Conservation (phyloP, 306 rosid genomes). For the Pueraria montana region DNA sequence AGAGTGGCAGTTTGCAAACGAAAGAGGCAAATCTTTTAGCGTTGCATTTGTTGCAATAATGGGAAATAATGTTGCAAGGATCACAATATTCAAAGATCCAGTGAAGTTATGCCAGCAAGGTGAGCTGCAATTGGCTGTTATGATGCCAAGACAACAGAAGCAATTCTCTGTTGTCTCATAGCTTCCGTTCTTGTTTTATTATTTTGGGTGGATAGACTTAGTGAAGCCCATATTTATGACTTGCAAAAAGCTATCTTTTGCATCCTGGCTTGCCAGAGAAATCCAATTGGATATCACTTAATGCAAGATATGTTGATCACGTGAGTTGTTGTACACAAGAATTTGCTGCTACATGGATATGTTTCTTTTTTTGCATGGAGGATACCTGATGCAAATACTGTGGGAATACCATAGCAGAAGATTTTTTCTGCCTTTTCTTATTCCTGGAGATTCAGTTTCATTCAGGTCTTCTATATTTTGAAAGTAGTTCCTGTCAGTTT, state of each 20-base stretch:
- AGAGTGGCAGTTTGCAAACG: constrained; percentile 88
- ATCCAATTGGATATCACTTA: background rate
- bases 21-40: constrained; percentile 77
- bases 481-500: constrained; percentile 15
- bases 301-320: constrained; percentile 7
- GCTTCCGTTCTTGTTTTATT: constrained; percentile 22
- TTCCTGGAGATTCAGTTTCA: background rate
- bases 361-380: background rate
- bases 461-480: constrained; percentile 1
- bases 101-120: constrained; percentile 71
- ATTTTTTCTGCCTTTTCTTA: background rate
- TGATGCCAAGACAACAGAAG: constrained; percentile 68
- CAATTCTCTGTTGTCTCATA: constrained; percentile 58
- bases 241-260: constrained; percentile 9
- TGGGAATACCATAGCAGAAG: constrained; percentile 11
- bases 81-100: constrained; percentile 76
- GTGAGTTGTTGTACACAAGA: background rate
- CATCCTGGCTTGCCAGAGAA: background rate
- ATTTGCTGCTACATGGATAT: background rate
- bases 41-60: constrained; percentile 72
- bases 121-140: constrained; percentile 71
- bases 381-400: constrained; percentile 4
- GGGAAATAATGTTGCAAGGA: constrained; percentile 59
- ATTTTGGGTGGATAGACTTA: background rate
- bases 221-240: background rate